These are phyloP conservation scores for Cyberlindnera mississippiensis DNA, from an alignment of 805 yeast species.

Conservation along the genomic window DNA sequence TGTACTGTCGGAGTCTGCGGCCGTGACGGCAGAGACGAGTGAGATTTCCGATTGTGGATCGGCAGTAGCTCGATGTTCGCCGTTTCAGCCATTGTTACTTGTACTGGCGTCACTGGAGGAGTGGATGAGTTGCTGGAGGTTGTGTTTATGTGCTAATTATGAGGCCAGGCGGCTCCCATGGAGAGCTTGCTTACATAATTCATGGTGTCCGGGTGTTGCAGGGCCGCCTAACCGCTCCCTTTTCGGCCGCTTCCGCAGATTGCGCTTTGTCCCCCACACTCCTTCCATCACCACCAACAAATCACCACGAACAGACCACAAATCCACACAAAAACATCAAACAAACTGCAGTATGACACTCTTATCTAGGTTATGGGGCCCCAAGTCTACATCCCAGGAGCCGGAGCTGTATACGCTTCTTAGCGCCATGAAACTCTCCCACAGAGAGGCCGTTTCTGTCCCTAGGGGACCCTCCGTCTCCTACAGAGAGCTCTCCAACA, in stretches of 20 bases:
- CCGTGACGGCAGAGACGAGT: constrained; percentile 11
- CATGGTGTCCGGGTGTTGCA: not conserved
- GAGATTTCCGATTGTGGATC: constrained; percentile 19
- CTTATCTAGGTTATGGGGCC: too few species aligned
- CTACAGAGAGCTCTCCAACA: constrained; percentile 40
- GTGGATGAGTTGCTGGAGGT: too few species aligned
- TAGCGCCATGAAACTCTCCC: constrained; percentile 34
- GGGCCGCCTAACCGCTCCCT: not conserved
- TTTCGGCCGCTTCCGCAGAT: too few species aligned
- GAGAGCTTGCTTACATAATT: too few species aligned
- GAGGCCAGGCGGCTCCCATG: too few species aligned
- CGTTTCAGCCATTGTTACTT: constrained; percentile 6
- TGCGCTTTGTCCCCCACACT: too few species aligned
- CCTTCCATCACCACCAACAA: too few species aligned
- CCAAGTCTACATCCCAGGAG: not conserved
- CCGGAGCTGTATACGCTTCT: constrained; percentile 30
- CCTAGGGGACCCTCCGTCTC: constrained; percentile 46
- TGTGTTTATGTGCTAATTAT: too few species aligned
- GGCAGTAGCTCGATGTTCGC: constrained; percentile 22
- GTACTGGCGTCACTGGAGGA: too few species aligned
- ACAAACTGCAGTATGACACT: too few species aligned
- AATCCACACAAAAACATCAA: too few species aligned
- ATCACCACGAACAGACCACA: too few species aligned
- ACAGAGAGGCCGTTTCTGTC: constrained; percentile 39
- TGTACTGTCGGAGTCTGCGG: constrained; percentile 9